A percentile compares a stretch with the other conserved stretches of the same genome.
These are phyloP conservation scores for Paramyrothecium roridum DNA, from an alignment of 2,329 filamentous ascomycete genomes.

Conservation along the genomic window DNA sequence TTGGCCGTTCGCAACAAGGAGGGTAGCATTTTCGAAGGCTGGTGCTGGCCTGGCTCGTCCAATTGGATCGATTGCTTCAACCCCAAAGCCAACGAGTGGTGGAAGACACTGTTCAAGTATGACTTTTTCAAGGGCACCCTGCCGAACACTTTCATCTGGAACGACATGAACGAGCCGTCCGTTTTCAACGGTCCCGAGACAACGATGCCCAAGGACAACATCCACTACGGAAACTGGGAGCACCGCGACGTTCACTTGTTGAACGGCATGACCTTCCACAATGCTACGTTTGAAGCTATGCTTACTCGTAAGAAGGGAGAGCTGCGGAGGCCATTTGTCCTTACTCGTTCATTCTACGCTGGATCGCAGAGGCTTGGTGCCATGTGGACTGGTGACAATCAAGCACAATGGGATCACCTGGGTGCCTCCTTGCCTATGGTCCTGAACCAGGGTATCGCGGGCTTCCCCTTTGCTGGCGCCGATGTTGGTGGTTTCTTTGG, in stretches of 20 bases:
- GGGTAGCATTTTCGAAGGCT: constrained; percentile 83
- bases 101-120: constrained; percentile 84
- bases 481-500: constrained; percentile 98
- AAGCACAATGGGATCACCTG: constrained; percentile 87
- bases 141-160: constrained; percentile 92
- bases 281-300: constrained; percentile 86
- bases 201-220: constrained; percentile 98
- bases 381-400: constrained; percentile 99
- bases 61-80: constrained; percentile 97
- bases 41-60: constrained; percentile 98
- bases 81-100: constrained; percentile 88
- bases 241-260: constrained; percentile 96
- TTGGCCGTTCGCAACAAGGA: constrained; percentile 89
- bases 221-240: constrained; percentile 90
- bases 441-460: constrained; percentile 85
- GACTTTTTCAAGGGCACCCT: constrained; percentile 82
- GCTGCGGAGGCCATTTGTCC: constrained; percentile 79
- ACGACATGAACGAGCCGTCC: constrained; percentile 99
- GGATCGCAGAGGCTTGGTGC: constrained; percentile 87
- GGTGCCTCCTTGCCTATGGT: constrained; percentile 91
- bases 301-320: constrained; percentile 84
- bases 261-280: constrained; percentile 92
- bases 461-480: constrained; percentile 90
- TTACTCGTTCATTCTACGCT: constrained; percentile 89
- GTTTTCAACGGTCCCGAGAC: constrained; percentile 98